These are phyloP conservation scores for Neopestalotiopsis clavispora DNA, from an alignment of 2,329 filamentous ascomycete species.

Conservation along the genomic window DNA sequence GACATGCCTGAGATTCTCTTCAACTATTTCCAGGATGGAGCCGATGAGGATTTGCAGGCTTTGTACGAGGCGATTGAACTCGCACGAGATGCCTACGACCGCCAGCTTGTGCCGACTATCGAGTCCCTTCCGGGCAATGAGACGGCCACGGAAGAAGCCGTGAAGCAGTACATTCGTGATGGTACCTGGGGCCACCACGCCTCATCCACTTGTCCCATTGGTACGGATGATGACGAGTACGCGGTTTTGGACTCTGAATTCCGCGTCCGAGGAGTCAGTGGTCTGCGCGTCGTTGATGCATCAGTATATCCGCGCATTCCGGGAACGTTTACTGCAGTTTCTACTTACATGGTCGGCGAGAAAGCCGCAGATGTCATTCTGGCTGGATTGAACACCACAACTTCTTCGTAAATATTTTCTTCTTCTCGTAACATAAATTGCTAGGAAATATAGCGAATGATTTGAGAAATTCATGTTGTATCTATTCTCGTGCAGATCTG, in stretches of 20 bases:
- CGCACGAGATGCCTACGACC: constrained; percentile 46
- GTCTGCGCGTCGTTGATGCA: constrained; percentile 60
- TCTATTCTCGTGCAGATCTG: background rate
- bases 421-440: background rate
- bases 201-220: constrained; percentile 28
- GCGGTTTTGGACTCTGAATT: constrained; percentile 58
- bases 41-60: constrained; percentile 53
- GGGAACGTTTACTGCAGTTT: constrained; percentile 31
- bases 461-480: background rate
- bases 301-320: constrained; percentile 57
- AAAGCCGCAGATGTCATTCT: constrained; percentile 33
- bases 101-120: constrained; percentile 43
- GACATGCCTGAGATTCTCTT: constrained; percentile 69
- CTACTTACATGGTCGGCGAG: constrained; percentile 33
- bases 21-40: constrained; percentile 57
- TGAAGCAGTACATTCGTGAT: constrained; percentile 25
- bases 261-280: constrained; percentile 53
- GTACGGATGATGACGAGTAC: constrained; percentile 50
- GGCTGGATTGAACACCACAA: background rate
- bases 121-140: constrained; percentile 23
- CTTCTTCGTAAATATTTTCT: background rate
- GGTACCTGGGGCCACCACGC: constrained; percentile 29
- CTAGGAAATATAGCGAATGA: background rate
- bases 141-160: constrained; percentile 23
- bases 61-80: constrained; percentile 58